Base-by-base conservation (phyloP, 2,329 filamentous ascomycete genomes). In the Venturiaceae sp. region DNA sequence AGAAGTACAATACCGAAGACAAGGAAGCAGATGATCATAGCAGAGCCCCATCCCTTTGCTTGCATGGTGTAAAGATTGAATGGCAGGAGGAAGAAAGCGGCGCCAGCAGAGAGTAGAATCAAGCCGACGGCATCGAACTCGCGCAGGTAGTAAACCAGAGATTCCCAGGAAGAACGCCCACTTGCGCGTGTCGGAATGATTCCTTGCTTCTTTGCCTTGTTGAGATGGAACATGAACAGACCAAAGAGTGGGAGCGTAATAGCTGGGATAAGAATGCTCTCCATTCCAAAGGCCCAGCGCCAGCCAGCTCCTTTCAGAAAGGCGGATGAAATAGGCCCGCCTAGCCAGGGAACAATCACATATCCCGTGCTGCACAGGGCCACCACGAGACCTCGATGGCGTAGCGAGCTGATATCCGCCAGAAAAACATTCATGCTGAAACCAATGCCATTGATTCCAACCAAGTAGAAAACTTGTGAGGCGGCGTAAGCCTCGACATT, bases 211-310 rank as follows among this genome's bases (percentile, higher is more conserved):
- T 74, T 74, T 5, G 86, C 86, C 66, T 85, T 53, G 4, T 32
- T 6, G 3, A 33, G 23, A 16, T 46, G 19, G 21, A 21, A 50
- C 55, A 46, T 58, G n/a, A 58, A 58, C 4, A 58, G 85, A 55
- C 75, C 66, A 37, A 81, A 80, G n/a, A 89, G 74, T 0, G 86
- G 86, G 16, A 83, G 60, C 28, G 80, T 81, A 50, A 85, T 77
- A 41, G 79, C 70, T 1, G 85, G 85, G 3, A 83, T 74, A 60
- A 88, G 77, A 63, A 90, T 83, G 41, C 81, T 77, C 70, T 86
- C 89, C 63, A 79, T 76, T 37, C 84, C 86, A 65, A 84, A 88
- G 1, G 78, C 84, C 86, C 85, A 89, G 37, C 83, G 79, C 80
- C 82, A 88, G 53, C 79, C 82, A 7, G 78, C 74, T 3, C 78